phyloP scores from a whole-genome alignment of 2,329 filamentous ascomycete genomes.

The Rugonectria rugulosa region DNA sequence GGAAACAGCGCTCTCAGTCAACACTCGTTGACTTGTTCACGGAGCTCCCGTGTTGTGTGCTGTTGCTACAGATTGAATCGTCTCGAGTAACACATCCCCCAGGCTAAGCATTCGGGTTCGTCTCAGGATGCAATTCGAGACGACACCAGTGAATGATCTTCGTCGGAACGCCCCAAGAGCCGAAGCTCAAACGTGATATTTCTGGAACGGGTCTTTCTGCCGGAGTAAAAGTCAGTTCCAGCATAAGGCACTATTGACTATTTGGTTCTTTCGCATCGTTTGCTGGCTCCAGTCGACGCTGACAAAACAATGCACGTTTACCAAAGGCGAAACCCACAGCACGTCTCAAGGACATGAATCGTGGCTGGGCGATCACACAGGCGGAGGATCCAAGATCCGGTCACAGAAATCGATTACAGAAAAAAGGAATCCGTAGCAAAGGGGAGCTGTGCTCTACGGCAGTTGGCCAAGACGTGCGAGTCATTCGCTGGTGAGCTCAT shows the following conservation, averaged over 20 bases:
- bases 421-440: slow-evolving; percentile 1
- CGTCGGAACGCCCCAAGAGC: slow-evolving; percentile 2
- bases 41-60: background rate
- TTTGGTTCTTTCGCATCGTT: too few relatives aligned
- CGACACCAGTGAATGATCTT: slow-evolving; percentile 1
- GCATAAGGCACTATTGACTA: background rate
- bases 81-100: background rate
- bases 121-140: slow-evolving; percentile 17
- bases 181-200: background rate
- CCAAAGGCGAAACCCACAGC: slow-evolving; percentile 2
- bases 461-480: background rate
- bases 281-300: background rate
- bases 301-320: background rate
- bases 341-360: background rate
- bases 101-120: background rate
- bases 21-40: too few relatives aligned
- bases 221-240: background rate
- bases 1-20: too few relatives aligned
- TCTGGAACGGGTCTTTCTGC: background rate
- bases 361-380: slow-evolving; percentile 12
- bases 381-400: slow-evolving; percentile 15
- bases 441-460: background rate
- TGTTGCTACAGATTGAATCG: background rate
- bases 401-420: slow-evolving; percentile 12
- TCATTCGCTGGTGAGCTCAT: too few relatives aligned